These are phyloP conservation scores for Articulospora tetracladia DNA, from an alignment of 495 filamentous ascomycete genomes.

Conservation along the genomic window DNA sequence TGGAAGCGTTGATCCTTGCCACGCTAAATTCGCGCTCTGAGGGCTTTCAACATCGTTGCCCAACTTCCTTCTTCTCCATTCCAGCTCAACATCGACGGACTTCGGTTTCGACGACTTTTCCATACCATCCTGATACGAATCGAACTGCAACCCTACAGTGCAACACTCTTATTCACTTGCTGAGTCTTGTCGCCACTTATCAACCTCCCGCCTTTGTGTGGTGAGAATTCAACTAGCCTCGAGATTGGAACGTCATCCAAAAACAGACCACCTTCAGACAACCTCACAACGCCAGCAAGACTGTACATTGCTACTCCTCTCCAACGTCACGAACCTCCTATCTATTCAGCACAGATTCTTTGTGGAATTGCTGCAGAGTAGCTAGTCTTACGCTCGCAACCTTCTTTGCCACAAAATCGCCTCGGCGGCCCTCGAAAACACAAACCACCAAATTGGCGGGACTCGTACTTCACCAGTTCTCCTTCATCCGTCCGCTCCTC, in stretches of 20 bases:
- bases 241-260: background rate
- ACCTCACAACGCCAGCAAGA: background rate
- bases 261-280: background rate
- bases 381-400: background rate
- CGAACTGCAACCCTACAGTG: background rate
- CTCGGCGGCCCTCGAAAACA: conserved; percentile 8
- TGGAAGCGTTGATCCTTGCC: background rate
- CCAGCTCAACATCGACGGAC: background rate
- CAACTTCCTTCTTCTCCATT: background rate
- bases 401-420: conserved; percentile 8
- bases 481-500: conserved; percentile 87
- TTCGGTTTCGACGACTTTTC: conserved; percentile 5
- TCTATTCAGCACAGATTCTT: background rate
- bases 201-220: conserved; percentile 6
- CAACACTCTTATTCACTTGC: background rate
- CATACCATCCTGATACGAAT: background rate
- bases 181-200: background rate
- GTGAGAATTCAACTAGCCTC: background rate
- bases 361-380: background rate
- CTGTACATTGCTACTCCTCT: background rate
- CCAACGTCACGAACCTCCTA: background rate
- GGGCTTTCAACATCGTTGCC: background rate
- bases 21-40: background rate
- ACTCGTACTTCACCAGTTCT: conserved; percentile 68
- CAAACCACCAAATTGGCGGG: conserved; percentile 95